These are phyloP conservation scores for Chytriomyces confervae DNA, from an alignment of 192 early-diverging fungal species.

Conservation along the genomic window DNA sequence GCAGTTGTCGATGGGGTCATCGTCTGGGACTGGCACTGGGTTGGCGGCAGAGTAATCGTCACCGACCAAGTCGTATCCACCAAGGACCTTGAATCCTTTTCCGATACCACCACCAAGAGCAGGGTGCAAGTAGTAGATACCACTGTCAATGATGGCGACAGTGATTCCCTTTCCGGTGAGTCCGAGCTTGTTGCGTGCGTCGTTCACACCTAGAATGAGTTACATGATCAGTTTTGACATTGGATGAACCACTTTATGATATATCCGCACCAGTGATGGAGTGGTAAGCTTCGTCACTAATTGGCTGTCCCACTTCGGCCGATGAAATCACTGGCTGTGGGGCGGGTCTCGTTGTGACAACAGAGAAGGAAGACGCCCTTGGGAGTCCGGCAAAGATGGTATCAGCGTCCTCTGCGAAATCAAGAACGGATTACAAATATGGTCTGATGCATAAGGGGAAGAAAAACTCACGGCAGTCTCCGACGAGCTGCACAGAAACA, in stretches of 20 bases:
- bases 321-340: background rate
- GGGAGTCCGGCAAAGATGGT: too few species aligned
- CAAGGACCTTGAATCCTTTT: conserved; percentile 42
- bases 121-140: conserved; percentile 59
- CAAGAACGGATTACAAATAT: too few species aligned
- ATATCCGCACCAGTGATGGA: background rate
- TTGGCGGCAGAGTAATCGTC: conserved; percentile 40
- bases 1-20: conserved; percentile 55
- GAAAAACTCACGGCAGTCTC: too few species aligned
- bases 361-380: too few species aligned
- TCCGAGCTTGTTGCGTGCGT: conserved; percentile 36
- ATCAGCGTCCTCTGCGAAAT: too few species aligned
- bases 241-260: background rate
- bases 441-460: too few species aligned
- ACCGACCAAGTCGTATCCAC: conserved; percentile 52
- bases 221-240: background rate
- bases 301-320: background rate
- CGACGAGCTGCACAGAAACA: too few species aligned
- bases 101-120: conserved; percentile 55
- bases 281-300: background rate
- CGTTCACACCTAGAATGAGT: conserved; percentile 36
- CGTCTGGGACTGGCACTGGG: conserved; percentile 35
- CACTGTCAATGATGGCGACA: conserved; percentile 57
- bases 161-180: conserved; percentile 55
- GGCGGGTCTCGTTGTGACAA: background rate